A percentile compares a stretch with the other conserved stretches of the same genome.
Evolutionary conservation across 805 yeast genomes (phyloP).

Genomic region (Sungouiozyma ichnusensis): DNA sequence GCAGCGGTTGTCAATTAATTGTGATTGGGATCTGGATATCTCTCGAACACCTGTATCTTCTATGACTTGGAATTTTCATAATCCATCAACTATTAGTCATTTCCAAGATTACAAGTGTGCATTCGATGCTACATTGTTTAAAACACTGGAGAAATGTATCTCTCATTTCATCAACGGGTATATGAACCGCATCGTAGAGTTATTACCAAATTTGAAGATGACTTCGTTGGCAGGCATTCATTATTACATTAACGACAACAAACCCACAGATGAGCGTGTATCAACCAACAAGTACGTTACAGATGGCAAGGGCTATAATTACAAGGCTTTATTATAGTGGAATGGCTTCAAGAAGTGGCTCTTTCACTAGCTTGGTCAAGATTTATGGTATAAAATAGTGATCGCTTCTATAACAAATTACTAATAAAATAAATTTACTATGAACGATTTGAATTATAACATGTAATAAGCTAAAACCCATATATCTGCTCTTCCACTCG

Average conservation of each 20-base stretch:
- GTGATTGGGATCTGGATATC: conserved; percentile 25
- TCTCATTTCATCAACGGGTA: conserved; percentile 40
- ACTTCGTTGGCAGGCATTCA: conserved; percentile 35
- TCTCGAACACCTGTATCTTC: conserved; percentile 28
- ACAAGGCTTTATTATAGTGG: neutral
- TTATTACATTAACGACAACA: conserved; percentile 21
- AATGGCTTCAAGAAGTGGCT: neutral
- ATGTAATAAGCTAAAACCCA: no score
- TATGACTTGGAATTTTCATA: conserved; percentile 40
- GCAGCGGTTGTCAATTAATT: conserved; percentile 21
- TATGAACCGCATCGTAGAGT: conserved; percentile 27
- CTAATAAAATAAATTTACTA: no score
- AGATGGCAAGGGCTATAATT: neutral
- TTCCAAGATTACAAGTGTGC: conserved; percentile 31
- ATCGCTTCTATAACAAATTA: no score
- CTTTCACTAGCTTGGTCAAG: neutral
- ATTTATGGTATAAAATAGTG: neutral
- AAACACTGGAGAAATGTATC: conserved; percentile 31
- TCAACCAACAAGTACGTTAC: neutral
- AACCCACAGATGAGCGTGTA: conserved; percentile 20
- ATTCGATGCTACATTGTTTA: conserved; percentile 36
- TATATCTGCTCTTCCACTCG: no score
- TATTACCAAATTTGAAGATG: conserved; percentile 28
- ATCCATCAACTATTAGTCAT: conserved; percentile 34
- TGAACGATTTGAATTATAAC: no score